These are phyloP conservation scores for Gossypium rotundifolium DNA, from an alignment of 345 rosid species.

Conservation along the genomic window DNA sequence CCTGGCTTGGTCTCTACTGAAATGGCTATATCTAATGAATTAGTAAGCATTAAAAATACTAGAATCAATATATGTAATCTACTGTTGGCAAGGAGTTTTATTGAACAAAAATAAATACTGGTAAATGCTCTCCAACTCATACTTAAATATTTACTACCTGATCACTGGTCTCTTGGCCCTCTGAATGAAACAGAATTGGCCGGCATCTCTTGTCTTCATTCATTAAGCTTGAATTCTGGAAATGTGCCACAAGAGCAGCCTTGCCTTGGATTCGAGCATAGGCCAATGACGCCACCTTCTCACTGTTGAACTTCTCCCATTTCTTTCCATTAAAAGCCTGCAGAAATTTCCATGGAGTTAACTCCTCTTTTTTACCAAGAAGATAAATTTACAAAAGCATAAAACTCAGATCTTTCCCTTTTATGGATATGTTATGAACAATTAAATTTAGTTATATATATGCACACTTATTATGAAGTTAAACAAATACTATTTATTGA, in stretches of 20 bases:
- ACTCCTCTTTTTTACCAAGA: background rate
- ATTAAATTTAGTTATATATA: background rate
- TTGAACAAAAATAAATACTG: background rate
- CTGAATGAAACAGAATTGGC: conserved; percentile 64
- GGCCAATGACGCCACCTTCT: conserved; percentile 83
- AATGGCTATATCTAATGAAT: background rate
- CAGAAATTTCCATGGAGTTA: conserved; percentile 15
- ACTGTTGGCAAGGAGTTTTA: background rate
- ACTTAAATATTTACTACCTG: conserved; percentile 37
- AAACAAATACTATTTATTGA: background rate
- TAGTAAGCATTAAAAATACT: background rate
- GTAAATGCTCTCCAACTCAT: background rate
- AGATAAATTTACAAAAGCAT: background rate
- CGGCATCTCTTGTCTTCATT: conserved; percentile 84
- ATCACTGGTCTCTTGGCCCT: conserved; percentile 48
- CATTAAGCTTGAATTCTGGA: conserved; percentile 81
- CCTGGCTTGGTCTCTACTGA: background rate
- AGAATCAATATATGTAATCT: background rate
- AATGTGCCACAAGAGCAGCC: conserved; percentile 76
- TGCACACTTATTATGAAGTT: background rate
- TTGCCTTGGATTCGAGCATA: conserved; percentile 96
- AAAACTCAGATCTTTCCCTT: background rate
- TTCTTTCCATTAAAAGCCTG: conserved; percentile 86
- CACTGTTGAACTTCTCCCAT: conserved; percentile 98
- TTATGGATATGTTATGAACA: background rate